phyloP scores from a whole-genome alignment of 768 basidiomycete genomes.

The Macrocybe gigantea region DNA sequence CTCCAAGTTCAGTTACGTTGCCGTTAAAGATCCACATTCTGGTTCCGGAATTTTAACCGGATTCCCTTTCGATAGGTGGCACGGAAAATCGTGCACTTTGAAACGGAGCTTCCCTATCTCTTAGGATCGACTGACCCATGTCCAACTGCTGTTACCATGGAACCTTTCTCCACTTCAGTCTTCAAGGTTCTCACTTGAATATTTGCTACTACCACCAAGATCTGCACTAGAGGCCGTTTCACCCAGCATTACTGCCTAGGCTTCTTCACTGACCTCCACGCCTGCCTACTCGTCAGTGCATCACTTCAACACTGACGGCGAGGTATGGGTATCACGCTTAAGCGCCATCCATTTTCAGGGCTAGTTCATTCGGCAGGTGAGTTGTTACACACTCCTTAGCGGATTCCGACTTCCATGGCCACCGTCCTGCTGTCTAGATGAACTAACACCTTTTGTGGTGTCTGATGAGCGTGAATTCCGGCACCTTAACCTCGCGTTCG shows the following conservation, averaged over 20 bases:
- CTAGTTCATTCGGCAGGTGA: constrained; percentile 89
- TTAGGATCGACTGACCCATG: constrained; percentile 85
- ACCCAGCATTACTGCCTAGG: constrained; percentile 69
- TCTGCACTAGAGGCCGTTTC: constrained; percentile 74
- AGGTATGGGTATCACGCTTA: constrained; percentile 83
- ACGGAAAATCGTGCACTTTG: too few species aligned
- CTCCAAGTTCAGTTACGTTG: too few species aligned
- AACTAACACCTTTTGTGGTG: constrained; percentile 84
- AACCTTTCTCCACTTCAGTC: constrained; percentile 88
- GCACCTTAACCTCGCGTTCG: constrained; percentile 71
- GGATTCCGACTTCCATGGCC: constrained; percentile 83
- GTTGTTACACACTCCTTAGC: constrained; percentile 87
- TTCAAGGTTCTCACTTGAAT: constrained; percentile 83
- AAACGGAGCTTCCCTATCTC: too few species aligned
- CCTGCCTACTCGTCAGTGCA: constrained; percentile 71
- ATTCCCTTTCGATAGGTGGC: too few species aligned
- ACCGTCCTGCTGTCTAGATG: constrained; percentile 86
- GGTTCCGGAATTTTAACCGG: too few species aligned
- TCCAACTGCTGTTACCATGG: constrained; percentile 84
- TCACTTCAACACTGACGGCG: constrained; percentile 70
- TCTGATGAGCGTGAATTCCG: constrained; percentile 81
- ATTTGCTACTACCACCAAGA: constrained; percentile 89
- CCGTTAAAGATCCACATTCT: too few species aligned
- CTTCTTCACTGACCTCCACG: constrained; percentile 76
- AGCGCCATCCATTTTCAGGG: constrained; percentile 91